Evolutionary conservation across 306 rosid genomes (phyloP), one percentile per base, ranked within the genome.

Genomic region (Neltuma alba): DNA sequence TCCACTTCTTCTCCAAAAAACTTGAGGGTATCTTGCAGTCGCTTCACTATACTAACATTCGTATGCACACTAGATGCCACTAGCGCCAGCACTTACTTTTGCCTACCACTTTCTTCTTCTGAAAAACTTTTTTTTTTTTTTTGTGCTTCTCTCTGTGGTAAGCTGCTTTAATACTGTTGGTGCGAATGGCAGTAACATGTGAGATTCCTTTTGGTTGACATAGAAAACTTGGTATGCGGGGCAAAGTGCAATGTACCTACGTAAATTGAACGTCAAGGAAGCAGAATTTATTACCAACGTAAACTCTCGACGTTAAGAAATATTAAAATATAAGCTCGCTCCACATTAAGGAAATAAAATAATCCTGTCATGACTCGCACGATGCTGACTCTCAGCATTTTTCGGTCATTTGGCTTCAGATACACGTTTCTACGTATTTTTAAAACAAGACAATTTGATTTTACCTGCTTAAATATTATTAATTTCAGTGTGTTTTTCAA

Each of bases 21-120:
- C 6, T 52, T 7, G 18, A 18, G 20, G 58, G 58, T n/a, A 76
- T 80, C 70, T 70, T 23, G 48, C 77, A 23, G 81, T 81, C 76
- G 78, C 70, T 81, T 81, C 71, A n/a, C 42, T 25, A 9, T 36
- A 23, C 68, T 63, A 72, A 64, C 82, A 72, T 80, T 58, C 84
- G 21, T 41, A 61, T 30, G 36, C 70, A 77, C 82, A 66, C 60
- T 21, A 1, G 76, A 62, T 85, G 72, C 76, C 54, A 70, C 78
- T 75, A 70, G 33, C 79, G 21, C 42, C 6, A 37, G 1, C 68
- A 47, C 45, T 78, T 70, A 47, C n/a, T 64, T 82, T 79, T 71
- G 64, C 77, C 74, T 33, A 52, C 2, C 63, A 30, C 64, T 28
- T 9, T 21, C 18, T 5, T 5, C 20, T 45, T 15, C 6, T 4